A percentile compares a stretch with the other conserved stretches of the same genome.
Evolutionary conservation across 768 basidiomycete genomes (phyloP).

Genomic region (Kwoniella europaea): DNA sequence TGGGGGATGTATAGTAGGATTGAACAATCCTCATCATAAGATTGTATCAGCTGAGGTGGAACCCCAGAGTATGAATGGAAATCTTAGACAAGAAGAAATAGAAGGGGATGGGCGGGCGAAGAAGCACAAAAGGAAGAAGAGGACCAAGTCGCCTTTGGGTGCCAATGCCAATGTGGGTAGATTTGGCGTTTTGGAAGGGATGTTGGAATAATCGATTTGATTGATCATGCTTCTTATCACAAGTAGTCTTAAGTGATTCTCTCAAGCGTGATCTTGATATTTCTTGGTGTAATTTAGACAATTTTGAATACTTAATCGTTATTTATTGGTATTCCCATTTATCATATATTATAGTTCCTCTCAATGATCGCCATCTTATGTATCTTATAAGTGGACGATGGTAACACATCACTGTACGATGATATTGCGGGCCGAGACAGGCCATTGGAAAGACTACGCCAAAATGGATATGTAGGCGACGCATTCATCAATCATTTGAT

Average conservation of each 20-base stretch:
- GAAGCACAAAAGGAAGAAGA: conserved; percentile 11
- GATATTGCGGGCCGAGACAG: too few species aligned
- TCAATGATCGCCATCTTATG: too few species aligned
- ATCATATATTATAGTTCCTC: too few species aligned
- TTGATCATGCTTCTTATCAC: not conserved
- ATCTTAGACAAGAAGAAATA: not conserved
- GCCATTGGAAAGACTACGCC: too few species aligned
- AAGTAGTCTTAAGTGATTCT: too few species aligned
- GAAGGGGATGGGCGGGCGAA: conserved; percentile 1
- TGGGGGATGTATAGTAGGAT: conserved; percentile 12
- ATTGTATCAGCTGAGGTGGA: not conserved
- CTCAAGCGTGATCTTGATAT: too few species aligned
- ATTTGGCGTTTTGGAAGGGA: conserved; percentile 15
- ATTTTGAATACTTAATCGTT: not conserved
- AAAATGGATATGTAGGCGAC: too few species aligned
- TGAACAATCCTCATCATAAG: not conserved
- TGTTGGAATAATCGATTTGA: conserved; percentile 3
- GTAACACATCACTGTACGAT: too few species aligned
- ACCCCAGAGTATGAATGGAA: not conserved
- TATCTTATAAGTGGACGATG: too few species aligned
- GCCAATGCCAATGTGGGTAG: conserved; percentile 1
- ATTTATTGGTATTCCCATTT: not conserved
- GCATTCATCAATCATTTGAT: too few species aligned
- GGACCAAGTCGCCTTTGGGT: not conserved
- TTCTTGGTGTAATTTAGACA: not conserved